These are phyloP conservation scores for Clitopilus hobsonii DNA, from an alignment of 768 basidiomycete species.

Conservation along the genomic window DNA sequence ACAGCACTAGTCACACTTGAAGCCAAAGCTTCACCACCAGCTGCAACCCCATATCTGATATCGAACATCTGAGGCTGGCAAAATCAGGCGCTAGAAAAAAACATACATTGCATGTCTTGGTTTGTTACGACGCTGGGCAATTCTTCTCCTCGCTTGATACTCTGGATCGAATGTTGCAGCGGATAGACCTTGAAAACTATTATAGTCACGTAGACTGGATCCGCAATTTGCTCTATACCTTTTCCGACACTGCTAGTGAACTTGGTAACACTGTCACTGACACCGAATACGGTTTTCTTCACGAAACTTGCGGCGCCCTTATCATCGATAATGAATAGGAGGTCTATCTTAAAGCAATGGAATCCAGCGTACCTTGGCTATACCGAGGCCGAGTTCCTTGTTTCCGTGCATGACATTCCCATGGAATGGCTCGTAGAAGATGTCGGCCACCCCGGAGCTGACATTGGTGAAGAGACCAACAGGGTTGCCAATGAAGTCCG, in stretches of 20 bases:
- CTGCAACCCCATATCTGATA: constrained; percentile 86
- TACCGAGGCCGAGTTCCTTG: constrained; percentile 88
- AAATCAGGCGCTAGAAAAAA: neutral
- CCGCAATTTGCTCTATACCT: too few relatives aligned
- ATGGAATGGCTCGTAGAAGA: constrained; percentile 98
- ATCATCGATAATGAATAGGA: neutral
- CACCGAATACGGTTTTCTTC: constrained; percentile 97
- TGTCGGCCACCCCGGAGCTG: constrained; percentile 95
- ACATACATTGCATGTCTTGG: constrained; percentile 92
- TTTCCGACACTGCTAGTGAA: constrained; percentile 97
- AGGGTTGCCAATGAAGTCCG: constrained; percentile 94
- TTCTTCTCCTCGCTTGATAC: constrained; percentile 84
- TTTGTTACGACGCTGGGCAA: constrained; percentile 88
- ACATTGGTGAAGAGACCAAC: constrained; percentile 98
- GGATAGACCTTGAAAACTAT: constrained; percentile 58
- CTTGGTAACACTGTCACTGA: constrained; percentile 96
- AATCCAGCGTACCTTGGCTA: constrained; percentile 67
- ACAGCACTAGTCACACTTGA: constrained; percentile 93
- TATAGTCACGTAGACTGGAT: too few relatives aligned
- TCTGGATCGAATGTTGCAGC: constrained; percentile 96
- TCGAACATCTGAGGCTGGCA: neutral
- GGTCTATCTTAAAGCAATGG: neutral
- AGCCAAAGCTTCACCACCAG: constrained; percentile 91
- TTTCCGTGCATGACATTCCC: constrained; percentile 97
- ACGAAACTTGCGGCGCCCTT: constrained; percentile 97